Evolutionary conservation across 306 rosid species (phyloP).

Genomic region (Rosa chinensis): DNA sequence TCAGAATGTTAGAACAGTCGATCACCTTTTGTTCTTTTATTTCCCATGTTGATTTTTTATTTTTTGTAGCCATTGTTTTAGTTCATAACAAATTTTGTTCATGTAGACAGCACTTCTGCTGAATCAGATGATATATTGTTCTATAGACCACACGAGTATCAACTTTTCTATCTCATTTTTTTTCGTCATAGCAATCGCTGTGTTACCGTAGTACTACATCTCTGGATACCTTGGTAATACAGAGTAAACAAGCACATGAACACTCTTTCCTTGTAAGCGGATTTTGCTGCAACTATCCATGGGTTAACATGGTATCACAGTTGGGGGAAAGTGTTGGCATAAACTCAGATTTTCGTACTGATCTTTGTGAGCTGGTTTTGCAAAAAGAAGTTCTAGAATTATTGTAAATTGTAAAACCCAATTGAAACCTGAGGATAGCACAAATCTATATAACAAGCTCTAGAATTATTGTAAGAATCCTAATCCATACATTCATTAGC

Average conservation of each 20-base stretch:
- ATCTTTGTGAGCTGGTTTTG: too few species aligned
- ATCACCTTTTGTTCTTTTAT: constrained; percentile 5
- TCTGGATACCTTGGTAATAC: neutral
- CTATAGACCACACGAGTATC: neutral
- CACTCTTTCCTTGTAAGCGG: neutral
- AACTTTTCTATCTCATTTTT: neutral
- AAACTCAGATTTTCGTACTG: too few species aligned
- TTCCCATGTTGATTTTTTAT: neutral
- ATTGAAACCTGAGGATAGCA: neutral
- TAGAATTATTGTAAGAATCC: neutral
- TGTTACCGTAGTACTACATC: neutral
- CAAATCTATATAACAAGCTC: neutral
- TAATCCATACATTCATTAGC: neutral
- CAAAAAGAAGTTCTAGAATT: too few species aligned
- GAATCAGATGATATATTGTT: constrained; percentile 11
- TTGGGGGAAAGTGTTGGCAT: too few species aligned
- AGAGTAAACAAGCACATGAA: neutral
- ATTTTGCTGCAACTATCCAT: neutral
- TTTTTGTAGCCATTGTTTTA: neutral
- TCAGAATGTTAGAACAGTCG: neutral
- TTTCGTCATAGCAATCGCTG: neutral
- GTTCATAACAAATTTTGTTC: constrained; percentile 17
- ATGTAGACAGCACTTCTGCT: constrained; percentile 12
- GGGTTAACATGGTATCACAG: too few species aligned
- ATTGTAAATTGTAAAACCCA: too few species aligned